A percentile compares a stretch with the other conserved stretches of the same genome.
phyloP scores from a whole-genome alignment of 1,139 yeast genomes.

The Zhuliangozyma parablackwelliae region DNA sequence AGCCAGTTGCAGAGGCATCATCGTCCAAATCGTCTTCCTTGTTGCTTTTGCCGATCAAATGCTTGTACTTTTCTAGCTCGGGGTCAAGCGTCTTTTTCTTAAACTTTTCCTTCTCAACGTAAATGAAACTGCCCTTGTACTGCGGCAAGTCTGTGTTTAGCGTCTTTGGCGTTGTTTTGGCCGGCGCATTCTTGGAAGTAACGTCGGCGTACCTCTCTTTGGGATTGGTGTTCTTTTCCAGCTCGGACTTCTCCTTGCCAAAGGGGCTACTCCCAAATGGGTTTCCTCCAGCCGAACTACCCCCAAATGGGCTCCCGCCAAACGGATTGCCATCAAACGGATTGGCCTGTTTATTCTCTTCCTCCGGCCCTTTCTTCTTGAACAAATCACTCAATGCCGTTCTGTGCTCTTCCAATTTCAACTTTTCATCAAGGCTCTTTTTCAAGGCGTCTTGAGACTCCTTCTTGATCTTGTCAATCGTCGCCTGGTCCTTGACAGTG shows the following conservation, averaged over 20 bases:
- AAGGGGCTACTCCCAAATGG: conserved; percentile 33
- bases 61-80: conserved; percentile 43
- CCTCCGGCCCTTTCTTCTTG: conserved; percentile 33
- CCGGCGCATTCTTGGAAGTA: conserved; percentile 15
- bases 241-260: conserved; percentile 9
- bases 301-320: conserved; percentile 7
- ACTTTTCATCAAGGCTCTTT: conserved; percentile 36
- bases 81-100: conserved; percentile 33
- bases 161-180: conserved; percentile 6
- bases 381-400: conserved; percentile 42
- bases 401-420: conserved; percentile 37
- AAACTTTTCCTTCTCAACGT: conserved; percentile 63
- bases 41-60: conserved; percentile 43
- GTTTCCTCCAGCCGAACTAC: conserved; percentile 29
- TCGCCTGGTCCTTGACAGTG: conserved; percentile 52
- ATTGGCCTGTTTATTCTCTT: conserved; percentile 15
- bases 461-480: conserved; percentile 35
- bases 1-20: background rate
- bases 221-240: conserved; percentile 4
- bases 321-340: conserved; percentile 34
- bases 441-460: conserved; percentile 34
- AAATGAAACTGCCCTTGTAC: conserved; percentile 63
- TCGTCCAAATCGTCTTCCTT: conserved; percentile 15
- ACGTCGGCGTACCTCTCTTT: conserved; percentile 24
- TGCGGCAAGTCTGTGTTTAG: conserved; percentile 31